Conservation (phyloP, 2,329 filamentous ascomycete genomes). For the Fusarium transvaalense region DNA sequence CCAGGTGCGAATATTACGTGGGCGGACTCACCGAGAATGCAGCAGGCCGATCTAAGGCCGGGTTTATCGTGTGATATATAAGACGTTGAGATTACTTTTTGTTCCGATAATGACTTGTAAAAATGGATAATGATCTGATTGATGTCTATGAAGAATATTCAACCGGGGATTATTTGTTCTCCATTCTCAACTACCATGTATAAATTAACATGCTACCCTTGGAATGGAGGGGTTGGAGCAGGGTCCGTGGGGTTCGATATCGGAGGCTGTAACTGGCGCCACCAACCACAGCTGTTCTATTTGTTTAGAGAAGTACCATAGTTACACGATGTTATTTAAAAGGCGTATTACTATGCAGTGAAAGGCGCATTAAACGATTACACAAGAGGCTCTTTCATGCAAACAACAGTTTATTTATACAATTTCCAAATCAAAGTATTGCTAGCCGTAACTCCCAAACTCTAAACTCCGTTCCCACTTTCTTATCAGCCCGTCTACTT, state of each 20-base stretch:
- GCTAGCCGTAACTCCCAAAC: not conserved
- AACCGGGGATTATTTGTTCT: not conserved
- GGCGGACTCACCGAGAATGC: slow-evolving; percentile 33
- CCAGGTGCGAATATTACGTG: slow-evolving; percentile 34
- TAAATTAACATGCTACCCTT: slow-evolving; percentile 1
- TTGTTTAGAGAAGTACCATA: slow-evolving; percentile 22
- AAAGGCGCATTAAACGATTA: not conserved
- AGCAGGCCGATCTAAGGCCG: slow-evolving; percentile 30
- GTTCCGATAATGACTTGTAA: not conserved
- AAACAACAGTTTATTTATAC: not conserved
- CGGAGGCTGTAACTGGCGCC: slow-evolving; percentile 31
- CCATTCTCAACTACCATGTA: slow-evolving; percentile 1
- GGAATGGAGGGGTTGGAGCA: slow-evolving; percentile 23
- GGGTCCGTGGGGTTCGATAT: slow-evolving; percentile 43
- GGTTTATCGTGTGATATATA: slow-evolving; percentile 29
- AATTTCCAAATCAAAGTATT: not conserved
- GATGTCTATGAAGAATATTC: not conserved
- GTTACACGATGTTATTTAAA: not conserved
- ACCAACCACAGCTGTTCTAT: not conserved
- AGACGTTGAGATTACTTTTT: not conserved
- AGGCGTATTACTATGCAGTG: slow-evolving; percentile 16
- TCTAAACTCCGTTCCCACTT: not conserved
- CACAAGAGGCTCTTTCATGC: not conserved
- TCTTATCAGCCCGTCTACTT: not conserved
- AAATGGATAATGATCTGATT: slow-evolving; percentile 20